Conservation (phyloP, 208 protist species). For the Blastocrithidia nonstop region DNA sequence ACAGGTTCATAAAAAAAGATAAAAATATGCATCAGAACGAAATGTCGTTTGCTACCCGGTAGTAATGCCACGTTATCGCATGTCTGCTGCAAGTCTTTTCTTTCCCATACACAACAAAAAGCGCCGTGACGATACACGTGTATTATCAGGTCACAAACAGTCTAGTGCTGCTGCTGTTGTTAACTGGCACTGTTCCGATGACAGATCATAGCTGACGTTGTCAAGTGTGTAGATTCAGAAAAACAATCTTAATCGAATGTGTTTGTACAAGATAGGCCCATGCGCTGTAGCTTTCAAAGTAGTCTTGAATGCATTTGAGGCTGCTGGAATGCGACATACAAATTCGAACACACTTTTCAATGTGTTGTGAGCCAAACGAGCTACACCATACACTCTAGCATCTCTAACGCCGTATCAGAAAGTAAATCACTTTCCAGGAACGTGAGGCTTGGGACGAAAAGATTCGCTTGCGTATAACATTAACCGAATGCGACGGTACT, state of each 20-base stretch:
- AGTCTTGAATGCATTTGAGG: conserved; percentile 78
- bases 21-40: too few relatives aligned
- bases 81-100: conserved; percentile 50
- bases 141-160: too few relatives aligned
- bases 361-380: conserved; percentile 84
- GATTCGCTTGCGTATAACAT: conserved; percentile 77
- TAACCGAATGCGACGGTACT: conserved; percentile 55
- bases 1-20: too few relatives aligned
- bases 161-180: conserved; percentile 45
- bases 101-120: conserved; percentile 66
- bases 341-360: conserved; percentile 76
- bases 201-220: conserved; percentile 29
- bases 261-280: conserved; percentile 82
- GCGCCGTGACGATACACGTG: too few relatives aligned
- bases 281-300: conserved; percentile 83
- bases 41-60: too few relatives aligned
- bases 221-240: conserved; percentile 40
- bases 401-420: conserved; percentile 74
- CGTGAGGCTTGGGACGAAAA: conserved; percentile 83
- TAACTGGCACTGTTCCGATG: conserved; percentile 37
- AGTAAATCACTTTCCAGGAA: conserved; percentile 87
- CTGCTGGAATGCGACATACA: conserved; percentile 70
- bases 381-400: conserved; percentile 59
- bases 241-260: conserved; percentile 72
- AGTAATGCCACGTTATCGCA: conserved; percentile 33